Conservation (phyloP, 768 basidiomycete genomes). For the Lactarius deliciosus region DNA sequence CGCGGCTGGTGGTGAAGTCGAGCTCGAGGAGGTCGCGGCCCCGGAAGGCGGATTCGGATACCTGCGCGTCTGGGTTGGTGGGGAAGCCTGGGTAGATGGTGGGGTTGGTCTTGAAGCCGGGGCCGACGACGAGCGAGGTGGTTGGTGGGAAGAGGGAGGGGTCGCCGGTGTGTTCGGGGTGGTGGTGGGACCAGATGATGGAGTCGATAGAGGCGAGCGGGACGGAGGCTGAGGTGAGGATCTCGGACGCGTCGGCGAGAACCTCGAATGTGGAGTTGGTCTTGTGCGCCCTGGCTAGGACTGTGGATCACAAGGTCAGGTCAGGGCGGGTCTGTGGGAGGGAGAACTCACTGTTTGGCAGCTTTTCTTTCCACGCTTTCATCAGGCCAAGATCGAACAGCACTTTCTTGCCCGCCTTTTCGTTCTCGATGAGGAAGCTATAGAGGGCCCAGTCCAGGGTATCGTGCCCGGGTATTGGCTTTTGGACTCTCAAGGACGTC, state of each 20-base stretch:
- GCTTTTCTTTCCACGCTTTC: background rate
- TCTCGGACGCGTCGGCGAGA: background rate
- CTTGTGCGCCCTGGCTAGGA: background rate
- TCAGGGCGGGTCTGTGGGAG: background rate
- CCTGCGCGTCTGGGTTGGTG: background rate
- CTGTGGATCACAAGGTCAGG: background rate
- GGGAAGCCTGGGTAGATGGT: background rate
- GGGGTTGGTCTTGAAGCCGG: background rate
- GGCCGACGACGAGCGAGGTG: conserved; percentile 5
- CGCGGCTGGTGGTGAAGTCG: background rate
- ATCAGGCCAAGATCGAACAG: conserved; percentile 7
- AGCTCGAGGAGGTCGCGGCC: background rate
- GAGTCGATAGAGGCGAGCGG: conserved; percentile 5
- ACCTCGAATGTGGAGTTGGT: background rate
- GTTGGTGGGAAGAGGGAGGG: background rate
- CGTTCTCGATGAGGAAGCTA: conserved; percentile 8
- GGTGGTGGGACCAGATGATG: conserved; percentile 8
- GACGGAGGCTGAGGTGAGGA: background rate
- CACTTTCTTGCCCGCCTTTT: background rate
- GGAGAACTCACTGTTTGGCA: background rate
- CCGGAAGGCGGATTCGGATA: background rate
- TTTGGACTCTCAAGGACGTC: background rate
- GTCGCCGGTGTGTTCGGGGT: background rate
- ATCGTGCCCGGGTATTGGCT: background rate
- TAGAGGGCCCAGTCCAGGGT: background rate